Evolutionary conservation across 148 eudicot genomes (phyloP).

Genomic region (Gaultheria prostrata): DNA sequence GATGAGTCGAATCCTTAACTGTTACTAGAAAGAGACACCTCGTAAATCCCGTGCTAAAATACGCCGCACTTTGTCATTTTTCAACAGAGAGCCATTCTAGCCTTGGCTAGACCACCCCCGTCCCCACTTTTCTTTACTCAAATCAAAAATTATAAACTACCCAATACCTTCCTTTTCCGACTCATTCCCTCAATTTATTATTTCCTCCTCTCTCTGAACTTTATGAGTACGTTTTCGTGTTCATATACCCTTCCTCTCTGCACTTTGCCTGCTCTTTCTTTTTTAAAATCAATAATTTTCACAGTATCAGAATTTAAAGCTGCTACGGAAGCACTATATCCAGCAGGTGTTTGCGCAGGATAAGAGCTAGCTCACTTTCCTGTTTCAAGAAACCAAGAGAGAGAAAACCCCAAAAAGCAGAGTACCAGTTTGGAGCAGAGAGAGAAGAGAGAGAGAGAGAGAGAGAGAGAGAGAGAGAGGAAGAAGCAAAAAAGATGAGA

Average conservation of each 20-base stretch:
- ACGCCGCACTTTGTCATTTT: slow-evolving; percentile 30
- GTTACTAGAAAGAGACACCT: slow-evolving; percentile 14
- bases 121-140: background rate
- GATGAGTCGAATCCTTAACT: background rate
- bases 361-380: slow-evolving; percentile 24
- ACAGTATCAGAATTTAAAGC: slow-evolving; percentile 38
- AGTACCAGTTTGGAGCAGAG: background rate
- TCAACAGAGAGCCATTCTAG: background rate
- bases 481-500: slow-evolving; percentile 8
- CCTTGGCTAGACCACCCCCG: background rate
- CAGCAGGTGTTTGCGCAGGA: slow-evolving; percentile 31
- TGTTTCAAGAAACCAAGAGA: slow-evolving; percentile 13
- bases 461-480: background rate
- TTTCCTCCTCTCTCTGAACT: background rate
- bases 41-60: slow-evolving; percentile 49
- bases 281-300: background rate
- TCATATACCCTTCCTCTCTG: slow-evolving; percentile 33
- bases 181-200: slow-evolving; percentile 1
- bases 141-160: background rate
- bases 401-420: slow-evolving; percentile 1
- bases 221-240: slow-evolving; percentile 52
- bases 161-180: background rate
- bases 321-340: slow-evolving; percentile 46
- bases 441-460: too few relatives aligned
- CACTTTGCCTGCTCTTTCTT: slow-evolving; percentile 23